Base-by-base conservation (phyloP, 495 filamentous ascomycete genomes). In the Daldinia vernicosa region DNA sequence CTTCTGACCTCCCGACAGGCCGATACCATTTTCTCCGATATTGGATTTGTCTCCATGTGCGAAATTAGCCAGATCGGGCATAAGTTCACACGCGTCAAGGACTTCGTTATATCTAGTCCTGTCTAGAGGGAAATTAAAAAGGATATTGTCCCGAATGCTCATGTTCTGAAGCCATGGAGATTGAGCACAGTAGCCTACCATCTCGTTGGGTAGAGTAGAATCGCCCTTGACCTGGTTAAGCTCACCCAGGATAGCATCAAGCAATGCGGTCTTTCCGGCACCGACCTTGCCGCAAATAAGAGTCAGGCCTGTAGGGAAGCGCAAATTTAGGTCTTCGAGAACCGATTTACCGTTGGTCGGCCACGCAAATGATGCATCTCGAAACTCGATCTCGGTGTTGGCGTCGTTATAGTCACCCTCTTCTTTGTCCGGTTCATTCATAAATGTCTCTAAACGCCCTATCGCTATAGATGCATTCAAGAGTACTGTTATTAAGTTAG, bases 11-110 rank as follows among this genome's bases (percentile, higher is more conserved):
- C 96, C 96, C 3, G 93, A 97, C 11, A 99, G 87, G 1, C 95
- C 97, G 47, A 98, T 97, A 0, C 96, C 96, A 71, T 96, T 90
- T 79, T 99, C 95, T 52, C 96, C 95, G 61, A 99, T 96, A 80
- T 97, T 88, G 0, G 95, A 97, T 67, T 92, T 89, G 74, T 99
- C 96, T 24, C 93, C 95, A 78, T 97, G 93, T n/a, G 93, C 92
- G 47, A 98, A 87, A 59, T 87, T 89, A 54, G 91, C 89, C 71
- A 99, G 92, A 76, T 99, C 96, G 64, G 96, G 92, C 3, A 87
- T 75, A n/a, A 99, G 83, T 60, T 96, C 96, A 77, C 95, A 98
- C 15, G 96, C 94, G 66, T 95, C 89, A 7, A 99, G 83, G 8
- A 96, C 96, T 55, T 90, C 86, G 17, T 95, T 89, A 77, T 98